Conservation (phyloP, 768 basidiomycete genomes). For the Tricholoma sp. region DNA sequence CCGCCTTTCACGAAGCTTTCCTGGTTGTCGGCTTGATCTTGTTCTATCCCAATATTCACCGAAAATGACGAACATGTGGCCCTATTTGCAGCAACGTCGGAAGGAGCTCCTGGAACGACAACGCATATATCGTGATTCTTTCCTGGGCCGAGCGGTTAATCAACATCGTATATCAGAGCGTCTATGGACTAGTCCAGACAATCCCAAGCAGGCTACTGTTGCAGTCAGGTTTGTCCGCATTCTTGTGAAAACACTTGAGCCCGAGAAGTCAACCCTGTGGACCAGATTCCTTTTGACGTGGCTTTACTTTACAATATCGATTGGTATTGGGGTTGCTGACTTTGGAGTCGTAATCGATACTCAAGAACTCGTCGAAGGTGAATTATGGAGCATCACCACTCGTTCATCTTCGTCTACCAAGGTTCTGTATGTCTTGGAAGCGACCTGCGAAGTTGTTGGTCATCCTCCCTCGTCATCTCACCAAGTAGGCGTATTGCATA, state of each 20-base stretch:
- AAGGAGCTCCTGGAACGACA: constrained; percentile 36
- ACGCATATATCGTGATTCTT: constrained; percentile 40
- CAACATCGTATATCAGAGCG: constrained; percentile 32
- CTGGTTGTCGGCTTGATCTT: constrained; percentile 42
- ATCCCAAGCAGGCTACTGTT: constrained; percentile 49
- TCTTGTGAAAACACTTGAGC: neutral
- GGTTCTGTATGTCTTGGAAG: constrained; percentile 55
- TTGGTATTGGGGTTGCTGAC: constrained; percentile 33
- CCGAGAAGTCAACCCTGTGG: neutral
- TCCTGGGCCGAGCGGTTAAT: constrained; percentile 39
- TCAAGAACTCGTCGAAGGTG: constrained; percentile 46
- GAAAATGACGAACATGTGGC: constrained; percentile 64
- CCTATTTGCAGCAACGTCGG: constrained; percentile 54
- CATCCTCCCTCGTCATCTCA: constrained; percentile 13
- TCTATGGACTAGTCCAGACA: constrained; percentile 58
- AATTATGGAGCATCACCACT: constrained; percentile 56
- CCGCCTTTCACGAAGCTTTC: constrained; percentile 40
- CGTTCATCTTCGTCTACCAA: constrained; percentile 19
- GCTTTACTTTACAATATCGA: constrained; percentile 58
- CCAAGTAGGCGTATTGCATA: neutral
- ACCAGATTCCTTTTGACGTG: constrained; percentile 58
- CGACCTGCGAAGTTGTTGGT: constrained; percentile 72
- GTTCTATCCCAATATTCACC: constrained; percentile 34
- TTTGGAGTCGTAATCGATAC: constrained; percentile 37
- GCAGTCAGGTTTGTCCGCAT: constrained; percentile 43